These are phyloP conservation scores for Lathyrus sativus DNA, from an alignment of 306 rosid species.

Conservation along the genomic window DNA sequence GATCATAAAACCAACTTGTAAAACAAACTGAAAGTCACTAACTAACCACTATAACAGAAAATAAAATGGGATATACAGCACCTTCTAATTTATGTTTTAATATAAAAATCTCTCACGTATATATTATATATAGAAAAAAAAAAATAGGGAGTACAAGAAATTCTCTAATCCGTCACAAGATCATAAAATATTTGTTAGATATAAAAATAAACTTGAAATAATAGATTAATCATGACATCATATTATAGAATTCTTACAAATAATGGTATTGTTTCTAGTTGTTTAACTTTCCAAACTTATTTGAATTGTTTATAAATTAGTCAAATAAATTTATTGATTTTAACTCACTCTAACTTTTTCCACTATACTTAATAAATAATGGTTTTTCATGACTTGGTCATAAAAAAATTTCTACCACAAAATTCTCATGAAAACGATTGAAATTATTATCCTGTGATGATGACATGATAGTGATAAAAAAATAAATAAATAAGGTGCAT, in stretches of 20 bases:
- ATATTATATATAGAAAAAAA: too few species aligned
- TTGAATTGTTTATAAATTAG: neutral
- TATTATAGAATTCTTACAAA: neutral
- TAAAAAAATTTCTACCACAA: neutral
- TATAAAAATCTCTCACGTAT: too few species aligned
- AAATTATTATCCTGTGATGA: slow-evolving; percentile 10
- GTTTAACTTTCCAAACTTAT: neutral
- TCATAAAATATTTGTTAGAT: neutral
- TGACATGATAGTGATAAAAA: slow-evolving; percentile 21
- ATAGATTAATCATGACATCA: neutral
- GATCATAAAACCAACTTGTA: too few species aligned
- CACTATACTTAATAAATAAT: neutral
- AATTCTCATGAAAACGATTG: slow-evolving; percentile 35
- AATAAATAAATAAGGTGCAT: slow-evolving; percentile 6
- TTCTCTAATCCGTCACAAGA: too few species aligned
- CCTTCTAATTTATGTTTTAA: too few species aligned
- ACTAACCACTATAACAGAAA: slow-evolving; percentile 75
- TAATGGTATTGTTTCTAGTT: neutral
- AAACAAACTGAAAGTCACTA: slow-evolving; percentile 33
- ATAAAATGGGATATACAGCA: slow-evolving; percentile 19
- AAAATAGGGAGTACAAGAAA: too few species aligned
- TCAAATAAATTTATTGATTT: neutral
- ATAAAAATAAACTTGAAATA: too few species aligned
- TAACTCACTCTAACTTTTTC: neutral
- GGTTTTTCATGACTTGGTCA: slow-evolving; percentile 15